A percentile compares a stretch with the other conserved stretches of the same genome.
phyloP scores from a whole-genome alignment of 2,329 filamentous ascomycete species.

The Pseudocercospora vitis region DNA sequence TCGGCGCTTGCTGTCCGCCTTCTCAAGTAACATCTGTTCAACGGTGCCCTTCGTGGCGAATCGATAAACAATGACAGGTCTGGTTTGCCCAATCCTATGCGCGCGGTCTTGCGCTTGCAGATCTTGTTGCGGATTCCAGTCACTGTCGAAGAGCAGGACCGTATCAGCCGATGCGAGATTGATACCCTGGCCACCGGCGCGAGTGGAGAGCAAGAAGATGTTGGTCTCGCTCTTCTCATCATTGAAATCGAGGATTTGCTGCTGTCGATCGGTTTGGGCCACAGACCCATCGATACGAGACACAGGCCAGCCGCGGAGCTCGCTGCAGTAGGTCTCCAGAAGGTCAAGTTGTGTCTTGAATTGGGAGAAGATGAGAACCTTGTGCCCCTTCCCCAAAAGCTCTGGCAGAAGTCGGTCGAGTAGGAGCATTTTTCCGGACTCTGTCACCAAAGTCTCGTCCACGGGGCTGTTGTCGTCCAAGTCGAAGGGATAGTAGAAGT shows the following conservation, averaged over 20 bases:
- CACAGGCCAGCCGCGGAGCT: slow-evolving; percentile 74
- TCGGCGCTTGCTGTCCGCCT: slow-evolving; percentile 85
- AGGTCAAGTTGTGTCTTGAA: slow-evolving; percentile 95
- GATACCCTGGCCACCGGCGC: slow-evolving; percentile 92
- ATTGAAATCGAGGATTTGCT: slow-evolving; percentile 53
- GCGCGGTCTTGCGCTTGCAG: slow-evolving; percentile 94
- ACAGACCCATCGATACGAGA: slow-evolving; percentile 92
- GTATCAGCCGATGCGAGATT: slow-evolving; percentile 91
- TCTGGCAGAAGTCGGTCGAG: slow-evolving; percentile 80
- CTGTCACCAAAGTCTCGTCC: slow-evolving; percentile 79
- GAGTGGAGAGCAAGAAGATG: slow-evolving; percentile 83
- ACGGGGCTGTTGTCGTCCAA: slow-evolving; percentile 57
- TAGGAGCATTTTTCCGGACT: slow-evolving; percentile 93
- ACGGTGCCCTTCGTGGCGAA: slow-evolving; percentile 92
- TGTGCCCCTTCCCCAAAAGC: slow-evolving; percentile 74
- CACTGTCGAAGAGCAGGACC: slow-evolving; percentile 83
- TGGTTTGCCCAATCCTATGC: slow-evolving; percentile 89
- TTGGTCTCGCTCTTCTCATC: slow-evolving; percentile 47
- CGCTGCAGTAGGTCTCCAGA: slow-evolving; percentile 77
- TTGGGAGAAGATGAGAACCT: slow-evolving; percentile 93
- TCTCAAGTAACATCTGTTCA: slow-evolving; percentile 81
- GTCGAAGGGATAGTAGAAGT: slow-evolving; percentile 91
- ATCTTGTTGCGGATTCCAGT: slow-evolving; percentile 97
- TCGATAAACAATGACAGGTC: slow-evolving; percentile 88
- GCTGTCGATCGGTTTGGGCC: slow-evolving; percentile 60